Evolutionary conservation across 768 basidiomycete genomes (phyloP).

Genomic region (Collybiopsis confluens): DNA sequence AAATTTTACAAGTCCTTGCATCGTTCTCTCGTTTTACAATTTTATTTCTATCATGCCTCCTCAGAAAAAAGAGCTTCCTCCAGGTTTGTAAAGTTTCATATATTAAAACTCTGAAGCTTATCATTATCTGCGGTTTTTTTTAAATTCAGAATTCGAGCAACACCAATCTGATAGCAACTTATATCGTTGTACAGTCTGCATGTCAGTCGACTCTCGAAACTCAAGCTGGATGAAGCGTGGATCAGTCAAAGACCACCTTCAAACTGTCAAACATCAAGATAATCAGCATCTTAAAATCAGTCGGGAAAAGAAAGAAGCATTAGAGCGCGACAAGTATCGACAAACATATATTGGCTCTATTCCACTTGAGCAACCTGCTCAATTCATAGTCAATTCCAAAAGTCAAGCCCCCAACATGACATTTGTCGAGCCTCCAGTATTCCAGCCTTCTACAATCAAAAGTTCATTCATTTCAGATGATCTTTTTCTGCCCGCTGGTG

Average conservation of each 20-base stretch:
- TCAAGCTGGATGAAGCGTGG: neutral
- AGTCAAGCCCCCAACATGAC: neutral
- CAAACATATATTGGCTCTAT: neutral
- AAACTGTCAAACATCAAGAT: neutral
- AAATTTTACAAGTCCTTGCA: too few relatives aligned
- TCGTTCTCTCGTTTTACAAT: neutral
- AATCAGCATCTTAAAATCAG: neutral
- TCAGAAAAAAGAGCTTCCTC: neutral
- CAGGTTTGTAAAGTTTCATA: too few relatives aligned
- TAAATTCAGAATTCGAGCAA: neutral
- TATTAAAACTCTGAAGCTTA: too few relatives aligned
- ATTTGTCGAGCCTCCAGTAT: neutral
- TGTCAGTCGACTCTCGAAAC: neutral
- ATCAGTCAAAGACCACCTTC: slow-evolving; percentile 2
- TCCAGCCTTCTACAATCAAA: neutral
- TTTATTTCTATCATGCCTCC: neutral
- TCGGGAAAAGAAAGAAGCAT: neutral
- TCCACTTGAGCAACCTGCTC: neutral
- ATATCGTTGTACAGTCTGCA: neutral
- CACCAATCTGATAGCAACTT: neutral
- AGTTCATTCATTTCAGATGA: neutral
- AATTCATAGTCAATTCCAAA: neutral
- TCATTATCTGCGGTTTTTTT: too few relatives aligned
- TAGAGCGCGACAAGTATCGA: neutral
- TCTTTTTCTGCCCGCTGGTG: neutral